phyloP scores from a whole-genome alignment of 768 basidiomycete genomes.

The Lactifluus rugatus region DNA sequence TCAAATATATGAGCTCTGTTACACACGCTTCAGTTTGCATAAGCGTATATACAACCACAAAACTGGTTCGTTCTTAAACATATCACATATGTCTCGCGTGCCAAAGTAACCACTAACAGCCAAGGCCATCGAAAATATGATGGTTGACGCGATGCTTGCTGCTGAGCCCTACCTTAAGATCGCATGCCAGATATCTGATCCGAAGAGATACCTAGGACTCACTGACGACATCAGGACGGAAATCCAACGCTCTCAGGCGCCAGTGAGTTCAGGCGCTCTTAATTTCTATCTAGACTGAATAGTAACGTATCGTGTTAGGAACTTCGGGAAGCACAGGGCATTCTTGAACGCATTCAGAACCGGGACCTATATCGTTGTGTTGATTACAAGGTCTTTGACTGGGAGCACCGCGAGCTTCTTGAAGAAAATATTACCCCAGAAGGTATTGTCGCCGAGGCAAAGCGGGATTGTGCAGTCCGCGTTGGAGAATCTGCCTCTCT shows the following conservation, averaged over 20 bases:
- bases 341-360: slow-evolving; percentile 49
- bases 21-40: slow-evolving; percentile 69
- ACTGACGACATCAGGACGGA: slow-evolving; percentile 57
- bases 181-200: slow-evolving; percentile 44
- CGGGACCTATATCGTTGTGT: slow-evolving; percentile 65
- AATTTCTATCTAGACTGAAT: not conserved
- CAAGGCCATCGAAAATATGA: slow-evolving; percentile 74
- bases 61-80: slow-evolving; percentile 36
- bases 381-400: slow-evolving; percentile 47
- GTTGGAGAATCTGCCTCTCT: not conserved
- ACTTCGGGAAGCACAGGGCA: slow-evolving; percentile 45
- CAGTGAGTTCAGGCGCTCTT: slow-evolving; percentile 29
- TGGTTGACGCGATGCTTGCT: slow-evolving; percentile 63
- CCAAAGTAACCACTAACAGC: slow-evolving; percentile 31
- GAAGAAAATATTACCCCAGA: slow-evolving; percentile 29
- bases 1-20: slow-evolving; percentile 63
- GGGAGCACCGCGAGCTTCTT: slow-evolving; percentile 25
- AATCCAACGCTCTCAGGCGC: slow-evolving; percentile 46
- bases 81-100: not conserved
- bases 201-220: slow-evolving; percentile 50
- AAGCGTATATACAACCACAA: slow-evolving; percentile 80
- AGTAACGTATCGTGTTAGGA: slow-evolving; percentile 33
- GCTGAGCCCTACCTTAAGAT: slow-evolving; percentile 61
- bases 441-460: slow-evolving; percentile 28
- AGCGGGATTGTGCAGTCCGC: slow-evolving; percentile 6